phyloP scores from a whole-genome alignment of 2,329 filamentous ascomycete genomes.

The Fusarium tanahbumbuense region DNA sequence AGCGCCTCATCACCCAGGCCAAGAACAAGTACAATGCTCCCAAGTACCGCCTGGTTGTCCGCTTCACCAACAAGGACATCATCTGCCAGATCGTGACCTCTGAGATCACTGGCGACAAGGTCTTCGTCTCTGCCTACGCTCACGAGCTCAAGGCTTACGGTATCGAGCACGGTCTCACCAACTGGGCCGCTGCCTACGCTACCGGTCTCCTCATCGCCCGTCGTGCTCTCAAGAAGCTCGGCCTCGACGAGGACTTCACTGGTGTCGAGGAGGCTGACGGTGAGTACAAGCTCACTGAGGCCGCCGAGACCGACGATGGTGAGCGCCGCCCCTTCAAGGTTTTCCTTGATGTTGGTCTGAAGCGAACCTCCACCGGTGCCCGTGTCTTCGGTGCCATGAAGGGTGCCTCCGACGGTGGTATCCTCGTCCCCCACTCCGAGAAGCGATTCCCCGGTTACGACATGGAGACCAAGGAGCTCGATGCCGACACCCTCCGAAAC shows the following conservation, averaged over 20 bases:
- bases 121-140: constrained; percentile 90
- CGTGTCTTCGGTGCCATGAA: constrained; percentile 99
- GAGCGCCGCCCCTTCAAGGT: constrained; percentile 99
- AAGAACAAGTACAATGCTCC: constrained; percentile 99
- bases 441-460: constrained; percentile 99
- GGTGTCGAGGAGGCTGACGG: constrained; percentile 98
- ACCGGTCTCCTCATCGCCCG: constrained; percentile 97
- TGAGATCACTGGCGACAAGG: constrained; percentile 98
- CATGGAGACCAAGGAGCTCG: constrained; percentile 97
- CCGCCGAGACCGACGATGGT: constrained; percentile 79
- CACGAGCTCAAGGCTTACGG: constrained; percentile 99
- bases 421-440: constrained; percentile 97
- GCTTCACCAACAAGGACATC: constrained; percentile 99
- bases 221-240: constrained; percentile 96
- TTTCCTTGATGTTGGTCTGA: constrained; percentile 97
- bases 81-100: constrained; percentile 97
- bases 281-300: constrained; percentile 96
- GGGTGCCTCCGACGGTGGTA: constrained; percentile 98
- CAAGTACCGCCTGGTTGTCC: constrained; percentile 99
- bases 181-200: constrained; percentile 98
- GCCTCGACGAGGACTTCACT: constrained; percentile 89
- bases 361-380: constrained; percentile 96
- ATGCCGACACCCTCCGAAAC: constrained; percentile 95
- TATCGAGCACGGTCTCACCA: constrained; percentile 98
- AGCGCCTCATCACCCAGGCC: constrained; percentile 99